These are phyloP conservation scores for Penicillium lagena DNA, from an alignment of 495 filamentous ascomycete genomes.

Conservation along the genomic window DNA sequence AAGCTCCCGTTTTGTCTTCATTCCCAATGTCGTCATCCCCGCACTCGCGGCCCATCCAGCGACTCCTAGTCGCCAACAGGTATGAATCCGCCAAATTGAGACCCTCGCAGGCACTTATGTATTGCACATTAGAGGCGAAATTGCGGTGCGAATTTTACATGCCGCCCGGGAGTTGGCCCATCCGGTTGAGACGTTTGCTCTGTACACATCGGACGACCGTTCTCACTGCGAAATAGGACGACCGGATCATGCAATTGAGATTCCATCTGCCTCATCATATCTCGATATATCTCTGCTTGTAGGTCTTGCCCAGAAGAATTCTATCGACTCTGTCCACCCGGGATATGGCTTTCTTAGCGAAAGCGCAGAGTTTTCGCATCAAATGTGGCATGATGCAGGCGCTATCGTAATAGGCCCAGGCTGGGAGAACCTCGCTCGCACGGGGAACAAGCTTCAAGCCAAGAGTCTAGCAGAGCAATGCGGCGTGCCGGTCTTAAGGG, in stretches of 20 bases:
- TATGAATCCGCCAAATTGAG: slow-evolving; percentile 10
- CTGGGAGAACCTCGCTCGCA: slow-evolving; percentile 39
- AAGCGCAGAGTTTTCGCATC: slow-evolving; percentile 44
- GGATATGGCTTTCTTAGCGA: slow-evolving; percentile 61
- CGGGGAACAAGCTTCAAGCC: slow-evolving; percentile 53
- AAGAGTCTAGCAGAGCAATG: slow-evolving; percentile 47
- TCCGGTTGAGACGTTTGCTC: slow-evolving; percentile 43
- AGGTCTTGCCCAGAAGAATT: slow-evolving; percentile 36
- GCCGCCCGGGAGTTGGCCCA: slow-evolving; percentile 46
- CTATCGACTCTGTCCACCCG: slow-evolving; percentile 52
- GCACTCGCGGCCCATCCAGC: slow-evolving; percentile 35
- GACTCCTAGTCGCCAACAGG: slow-evolving; percentile 55
- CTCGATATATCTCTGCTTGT: slow-evolving; percentile 43
- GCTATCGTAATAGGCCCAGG: slow-evolving; percentile 50
- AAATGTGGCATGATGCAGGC: slow-evolving; percentile 45
- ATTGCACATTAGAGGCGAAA: slow-evolving; percentile 46
- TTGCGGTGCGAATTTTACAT: slow-evolving; percentile 52
- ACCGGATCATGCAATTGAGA: slow-evolving; percentile 36
- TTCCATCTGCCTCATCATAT: slow-evolving; percentile 46
- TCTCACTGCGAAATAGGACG: slow-evolving; percentile 44
- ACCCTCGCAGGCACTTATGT: not conserved
- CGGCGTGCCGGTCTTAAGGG: slow-evolving; percentile 47
- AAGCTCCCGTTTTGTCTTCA: not conserved
- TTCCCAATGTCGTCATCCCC: slow-evolving; percentile 15
- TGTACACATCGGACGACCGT: slow-evolving; percentile 48